phyloP scores from a whole-genome alignment of 2,329 filamentous ascomycete genomes.

The Fusarium sambucinum region DNA sequence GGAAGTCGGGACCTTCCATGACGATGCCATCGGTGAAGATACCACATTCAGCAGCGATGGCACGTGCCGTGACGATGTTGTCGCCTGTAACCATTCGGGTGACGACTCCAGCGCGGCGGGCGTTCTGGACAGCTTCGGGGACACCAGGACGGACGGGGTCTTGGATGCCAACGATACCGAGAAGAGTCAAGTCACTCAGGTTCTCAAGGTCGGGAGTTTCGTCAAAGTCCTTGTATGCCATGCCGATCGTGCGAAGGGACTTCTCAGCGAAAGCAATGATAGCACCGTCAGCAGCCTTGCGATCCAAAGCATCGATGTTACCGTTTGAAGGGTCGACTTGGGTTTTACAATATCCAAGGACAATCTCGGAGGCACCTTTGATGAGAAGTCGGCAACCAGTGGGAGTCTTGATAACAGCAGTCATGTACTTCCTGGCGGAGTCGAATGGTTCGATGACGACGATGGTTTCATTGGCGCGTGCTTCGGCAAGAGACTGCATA shows the following conservation, averaged over 20 bases:
- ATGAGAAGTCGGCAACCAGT: constrained; percentile 69
- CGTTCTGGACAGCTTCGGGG: constrained; percentile 75
- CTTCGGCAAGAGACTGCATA: constrained; percentile 73
- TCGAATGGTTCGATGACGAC: constrained; percentile 81
- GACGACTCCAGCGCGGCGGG: constrained; percentile 80
- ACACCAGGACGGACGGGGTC: constrained; percentile 82
- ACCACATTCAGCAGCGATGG: constrained; percentile 82
- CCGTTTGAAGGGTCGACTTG: constrained; percentile 60
- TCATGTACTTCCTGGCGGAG: constrained; percentile 80
- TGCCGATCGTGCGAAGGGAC: constrained; percentile 85
- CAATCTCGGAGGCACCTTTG: constrained; percentile 74
- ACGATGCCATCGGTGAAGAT: constrained; percentile 78
- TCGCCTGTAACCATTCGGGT: constrained; percentile 90
- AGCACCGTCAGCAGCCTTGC: constrained; percentile 67
- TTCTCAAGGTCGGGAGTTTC: constrained; percentile 67
- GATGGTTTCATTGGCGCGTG: constrained; percentile 70
- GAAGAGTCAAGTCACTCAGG: constrained; percentile 70
- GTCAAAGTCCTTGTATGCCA: constrained; percentile 84
- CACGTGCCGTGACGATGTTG: constrained; percentile 81
- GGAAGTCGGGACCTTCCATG: constrained; percentile 83
- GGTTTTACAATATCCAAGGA: constrained; percentile 65
- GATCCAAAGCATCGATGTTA: constrained; percentile 60
- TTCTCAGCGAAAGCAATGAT: constrained; percentile 83
- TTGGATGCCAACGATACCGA: constrained; percentile 79
- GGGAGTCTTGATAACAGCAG: constrained; percentile 66